phyloP scores from a whole-genome alignment of 2,329 filamentous ascomycete species.

The Diaporthe caulivora region DNA sequence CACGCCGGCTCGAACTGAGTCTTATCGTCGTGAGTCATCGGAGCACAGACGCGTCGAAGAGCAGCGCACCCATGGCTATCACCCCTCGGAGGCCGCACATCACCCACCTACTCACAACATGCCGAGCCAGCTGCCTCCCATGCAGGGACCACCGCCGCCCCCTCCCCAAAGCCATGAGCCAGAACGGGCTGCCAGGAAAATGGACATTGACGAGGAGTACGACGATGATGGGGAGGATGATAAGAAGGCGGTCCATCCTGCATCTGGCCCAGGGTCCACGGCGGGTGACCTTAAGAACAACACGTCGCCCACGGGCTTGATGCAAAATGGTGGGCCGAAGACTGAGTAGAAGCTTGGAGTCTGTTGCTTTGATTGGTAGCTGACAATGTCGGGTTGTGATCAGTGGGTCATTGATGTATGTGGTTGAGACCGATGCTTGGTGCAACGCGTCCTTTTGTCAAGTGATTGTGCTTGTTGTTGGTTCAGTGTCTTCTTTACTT shows the following conservation, averaged over 20 bases:
- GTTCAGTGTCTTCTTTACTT: neutral
- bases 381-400: neutral
- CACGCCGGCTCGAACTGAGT: conserved; percentile 75
- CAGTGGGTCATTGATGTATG: neutral
- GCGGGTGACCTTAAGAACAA: conserved; percentile 65
- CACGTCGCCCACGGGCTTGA: conserved; percentile 56
- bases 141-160: conserved; percentile 69
- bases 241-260: conserved; percentile 64
- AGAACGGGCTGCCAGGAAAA: conserved; percentile 86
- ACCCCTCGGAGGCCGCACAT: conserved; percentile 93
- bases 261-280: conserved; percentile 56
- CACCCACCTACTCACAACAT: conserved; percentile 77
- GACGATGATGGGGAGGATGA: conserved; percentile 94
- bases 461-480: neutral
- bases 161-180: conserved; percentile 74
- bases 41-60: conserved; percentile 77
- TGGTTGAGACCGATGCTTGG: neutral
- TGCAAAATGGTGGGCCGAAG: conserved; percentile 38
- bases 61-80: conserved; percentile 77
- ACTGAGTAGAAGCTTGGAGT: conserved; percentile 17
- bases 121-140: conserved; percentile 70
- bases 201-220: conserved; percentile 98
- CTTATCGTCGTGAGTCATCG: conserved; percentile 82
- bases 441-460: conserved; percentile 14
- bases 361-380: neutral